Evolutionary conservation across 75 land plant species (phyloP).

Genomic region (Pseudotsuga menziesii): DNA sequence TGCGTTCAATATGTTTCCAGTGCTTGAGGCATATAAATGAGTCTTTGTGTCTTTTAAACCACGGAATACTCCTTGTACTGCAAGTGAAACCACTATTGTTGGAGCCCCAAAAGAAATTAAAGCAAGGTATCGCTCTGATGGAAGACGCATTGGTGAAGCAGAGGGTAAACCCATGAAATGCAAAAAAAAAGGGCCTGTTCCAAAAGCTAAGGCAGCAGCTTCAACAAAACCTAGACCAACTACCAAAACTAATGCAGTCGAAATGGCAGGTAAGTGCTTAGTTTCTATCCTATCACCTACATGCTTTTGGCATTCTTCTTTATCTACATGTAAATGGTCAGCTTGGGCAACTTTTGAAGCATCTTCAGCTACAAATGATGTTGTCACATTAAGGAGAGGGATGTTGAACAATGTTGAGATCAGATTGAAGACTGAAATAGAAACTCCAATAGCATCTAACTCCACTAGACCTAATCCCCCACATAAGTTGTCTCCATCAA

Average conservation of each 20-base stretch:
- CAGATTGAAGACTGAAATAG: too few relatives aligned
- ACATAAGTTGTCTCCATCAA: slow-evolving; percentile 88
- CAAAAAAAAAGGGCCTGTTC: slow-evolving; percentile 67
- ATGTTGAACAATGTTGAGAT: too few relatives aligned
- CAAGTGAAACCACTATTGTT: slow-evolving; percentile 80
- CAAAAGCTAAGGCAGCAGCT: slow-evolving; percentile 57
- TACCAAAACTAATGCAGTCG: slow-evolving; percentile 77
- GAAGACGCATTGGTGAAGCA: slow-evolving; percentile 75
- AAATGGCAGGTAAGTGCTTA: slow-evolving; percentile 61
- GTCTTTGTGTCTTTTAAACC: slow-evolving; percentile 98
- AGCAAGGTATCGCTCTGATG: slow-evolving; percentile 61
- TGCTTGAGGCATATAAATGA: slow-evolving; percentile 78
- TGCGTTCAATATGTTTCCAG: slow-evolving; percentile 69
- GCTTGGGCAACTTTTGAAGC: too few relatives aligned
- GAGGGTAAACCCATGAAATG: slow-evolving; percentile 66
- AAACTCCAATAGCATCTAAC: too few relatives aligned
- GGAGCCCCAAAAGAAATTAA: slow-evolving; percentile 89
- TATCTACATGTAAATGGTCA: too few relatives aligned
- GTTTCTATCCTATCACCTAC: slow-evolving; percentile 14
- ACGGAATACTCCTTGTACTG: slow-evolving; percentile 87
- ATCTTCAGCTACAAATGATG: too few relatives aligned
- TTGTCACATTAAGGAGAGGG: too few relatives aligned
- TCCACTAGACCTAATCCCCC: slow-evolving; percentile 85
- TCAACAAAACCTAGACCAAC: slow-evolving; percentile 66
- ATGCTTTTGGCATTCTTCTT: too few relatives aligned